Evolutionary conservation across 441 rosid species (phyloP).

Genomic region (Erodium trifolium): DNA sequence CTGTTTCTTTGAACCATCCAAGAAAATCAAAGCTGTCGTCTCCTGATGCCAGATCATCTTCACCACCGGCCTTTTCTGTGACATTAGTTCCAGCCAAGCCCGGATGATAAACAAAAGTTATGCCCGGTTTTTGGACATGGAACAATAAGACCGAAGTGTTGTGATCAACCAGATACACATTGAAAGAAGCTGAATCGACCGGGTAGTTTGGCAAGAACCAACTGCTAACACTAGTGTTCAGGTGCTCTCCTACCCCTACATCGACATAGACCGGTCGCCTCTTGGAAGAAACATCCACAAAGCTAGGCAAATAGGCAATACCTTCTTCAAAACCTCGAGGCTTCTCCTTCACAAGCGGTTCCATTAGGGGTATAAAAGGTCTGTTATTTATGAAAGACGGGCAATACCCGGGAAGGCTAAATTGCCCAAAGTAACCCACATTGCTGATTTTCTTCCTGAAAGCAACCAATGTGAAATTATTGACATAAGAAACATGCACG

Average conservation of each 20-base stretch:
- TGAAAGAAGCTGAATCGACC: conserved; percentile 42
- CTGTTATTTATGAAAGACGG: conserved; percentile 30
- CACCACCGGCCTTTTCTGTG: conserved; percentile 16
- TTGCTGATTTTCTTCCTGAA: conserved; percentile 42
- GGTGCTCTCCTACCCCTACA: conserved; percentile 39
- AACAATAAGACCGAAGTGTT: conserved; percentile 64
- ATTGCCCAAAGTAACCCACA: conserved; percentile 30
- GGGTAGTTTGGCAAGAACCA: conserved; percentile 69
- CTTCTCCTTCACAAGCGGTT: conserved; percentile 43
- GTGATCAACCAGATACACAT: conserved; percentile 61
- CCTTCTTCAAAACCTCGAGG: conserved; percentile 27
- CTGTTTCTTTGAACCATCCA: conserved; percentile 63
- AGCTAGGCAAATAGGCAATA: conserved; percentile 48
- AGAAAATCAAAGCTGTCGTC: conserved; percentile 61
- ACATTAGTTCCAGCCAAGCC: conserved; percentile 39
- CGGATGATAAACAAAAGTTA: conserved; percentile 64
- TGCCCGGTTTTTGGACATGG: conserved; percentile 49
- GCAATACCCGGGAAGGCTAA: conserved; percentile 44
- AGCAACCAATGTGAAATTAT: conserved; percentile 41
- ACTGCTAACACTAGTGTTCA: conserved; percentile 28
- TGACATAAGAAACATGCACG: conserved; percentile 43
- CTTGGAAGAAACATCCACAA: conserved; percentile 34
- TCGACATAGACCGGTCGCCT: conserved; percentile 48
- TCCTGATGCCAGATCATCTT: conserved; percentile 42
- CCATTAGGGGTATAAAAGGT: conserved; percentile 38